Percentiles rank a stretch among this genome's conserved stretches.
phyloP scores from a whole-genome alignment of 2,329 filamentous ascomycete species.

The Dothideomycetidae sp. region DNA sequence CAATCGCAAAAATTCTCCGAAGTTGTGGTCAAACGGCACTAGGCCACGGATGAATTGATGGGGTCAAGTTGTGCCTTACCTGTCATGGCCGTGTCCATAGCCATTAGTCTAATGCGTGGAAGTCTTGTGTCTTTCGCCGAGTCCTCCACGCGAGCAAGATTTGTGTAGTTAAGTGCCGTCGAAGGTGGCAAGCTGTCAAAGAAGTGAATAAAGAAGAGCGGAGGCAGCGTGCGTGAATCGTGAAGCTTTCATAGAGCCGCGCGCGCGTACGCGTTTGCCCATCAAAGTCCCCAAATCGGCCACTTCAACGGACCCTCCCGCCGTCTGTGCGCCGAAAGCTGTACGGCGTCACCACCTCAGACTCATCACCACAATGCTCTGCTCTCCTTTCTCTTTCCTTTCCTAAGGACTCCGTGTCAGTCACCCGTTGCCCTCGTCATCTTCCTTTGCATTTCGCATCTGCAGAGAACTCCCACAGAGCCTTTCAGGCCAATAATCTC shows the following conservation, averaged over 20 bases:
- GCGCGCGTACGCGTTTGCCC: not conserved
- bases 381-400: constrained; percentile 15
- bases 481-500: constrained; percentile 9
- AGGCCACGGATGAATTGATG: no score
- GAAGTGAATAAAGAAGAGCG: no score
- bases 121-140: no score
- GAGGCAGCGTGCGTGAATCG: no score
- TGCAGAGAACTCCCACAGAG: constrained; percentile 5
- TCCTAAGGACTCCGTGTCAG: constrained; percentile 27
- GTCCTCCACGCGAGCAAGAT: no score
- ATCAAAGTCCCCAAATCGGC: not conserved
- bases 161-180: no score
- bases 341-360: not conserved
- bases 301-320: not conserved
- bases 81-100: not conserved
- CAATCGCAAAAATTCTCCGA: no score
- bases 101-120: no score
- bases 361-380: not conserved
- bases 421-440: constrained; percentile 14
- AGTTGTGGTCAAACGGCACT: no score
- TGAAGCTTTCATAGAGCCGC: no score
- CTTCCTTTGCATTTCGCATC: constrained; percentile 4
- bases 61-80: not conserved
- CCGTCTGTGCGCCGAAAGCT: not conserved
- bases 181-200: no score